Evolutionary conservation across 371 early-diverging fungal genomes (phyloP).

Genomic region (Circinella minor): DNA sequence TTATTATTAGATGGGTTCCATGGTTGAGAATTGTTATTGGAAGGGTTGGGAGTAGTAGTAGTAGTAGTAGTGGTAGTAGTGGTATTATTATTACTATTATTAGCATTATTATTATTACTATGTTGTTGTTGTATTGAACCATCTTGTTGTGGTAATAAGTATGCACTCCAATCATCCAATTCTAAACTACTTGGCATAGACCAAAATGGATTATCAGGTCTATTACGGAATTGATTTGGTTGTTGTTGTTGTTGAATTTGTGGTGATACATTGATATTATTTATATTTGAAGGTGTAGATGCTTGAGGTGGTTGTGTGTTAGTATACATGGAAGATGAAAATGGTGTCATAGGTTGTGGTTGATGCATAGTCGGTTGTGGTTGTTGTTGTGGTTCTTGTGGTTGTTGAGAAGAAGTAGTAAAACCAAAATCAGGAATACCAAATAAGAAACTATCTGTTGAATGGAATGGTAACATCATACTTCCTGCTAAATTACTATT

Average conservation of each 20-base stretch:
- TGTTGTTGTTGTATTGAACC: constrained; percentile 14
- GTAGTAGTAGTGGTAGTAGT: not conserved
- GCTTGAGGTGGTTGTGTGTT: not conserved
- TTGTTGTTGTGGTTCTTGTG: constrained; percentile 8
- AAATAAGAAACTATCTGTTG: constrained; percentile 18
- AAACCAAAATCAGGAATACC: constrained; percentile 22
- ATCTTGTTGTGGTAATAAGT: constrained; percentile 28
- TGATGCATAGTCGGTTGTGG: too few relatives aligned
- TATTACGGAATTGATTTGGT: constrained; percentile 38
- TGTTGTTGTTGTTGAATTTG: not conserved
- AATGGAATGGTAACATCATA: constrained; percentile 16
- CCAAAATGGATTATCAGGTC: constrained; percentile 57
- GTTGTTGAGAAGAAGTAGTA: constrained; percentile 5
- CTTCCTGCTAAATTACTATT: constrained; percentile 9
- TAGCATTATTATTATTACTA: not conserved
- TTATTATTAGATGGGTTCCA: constrained; percentile 7
- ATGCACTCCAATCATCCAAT: constrained; percentile 51
- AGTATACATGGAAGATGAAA: constrained; percentile 8
- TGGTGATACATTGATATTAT: not conserved
- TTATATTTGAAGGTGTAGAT: not conserved
- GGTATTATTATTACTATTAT: not conserved
- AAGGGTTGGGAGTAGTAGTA: too few relatives aligned
- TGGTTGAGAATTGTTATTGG: not conserved
- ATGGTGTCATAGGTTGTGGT: constrained; percentile 8
- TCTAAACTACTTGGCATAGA: constrained; percentile 52